Evolutionary conservation across 2,329 filamentous ascomycete genomes (phyloP), one percentile per base, ranked within the genome.

Genomic region (Xylaria hypoxylon): DNA sequence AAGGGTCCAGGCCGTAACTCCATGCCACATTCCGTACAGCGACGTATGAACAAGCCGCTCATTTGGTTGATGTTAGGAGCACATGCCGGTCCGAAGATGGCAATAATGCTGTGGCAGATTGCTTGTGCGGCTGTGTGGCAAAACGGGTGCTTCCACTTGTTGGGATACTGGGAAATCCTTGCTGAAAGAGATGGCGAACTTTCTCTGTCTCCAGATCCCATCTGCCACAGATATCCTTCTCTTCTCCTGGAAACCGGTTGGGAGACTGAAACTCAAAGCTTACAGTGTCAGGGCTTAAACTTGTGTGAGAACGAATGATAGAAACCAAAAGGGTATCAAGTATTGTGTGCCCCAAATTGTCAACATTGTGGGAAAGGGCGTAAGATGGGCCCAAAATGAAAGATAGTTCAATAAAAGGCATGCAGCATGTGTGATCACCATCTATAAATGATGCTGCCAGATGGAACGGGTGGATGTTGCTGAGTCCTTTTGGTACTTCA

Each of bases 121-220:
- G 79, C 72, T 70, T 81, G 79, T 5, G 74, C 71, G 0, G 80
- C 80, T 5, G 79, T 81, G 59, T 83, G 79, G 59, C 81, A 83
- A 63, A 83, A 82, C 52, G 77, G 79, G 66, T 82, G 80, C 66
- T 83, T 83, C 80, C 80, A 83, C 0, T 53, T 15, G 2, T 65
- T 59, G 80, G 80, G 22, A 80, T 76, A 1, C 52, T 64, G 3
- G 69, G 19, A 15, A 59, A 60, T 0, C 78, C 79, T 1, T 60
- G 67, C 1, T 69, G 70, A 11, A 78, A 64, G 2, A 81, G 71
- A 1, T 66, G 47, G 5, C 79, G 76, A 38, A 79, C 60, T 52
- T 72, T 78, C 5, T 74, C 70, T 1, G 80, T 80, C 56, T 82
- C 79, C 0, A 79, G 78, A 63, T 80, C 77, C 80, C 80, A 82